A percentile compares a stretch with the other conserved stretches of the same genome.
Evolutionary conservation across 352 stramenopile genomes (phyloP).

Genomic region (Globisporangium uncinulatum): DNA sequence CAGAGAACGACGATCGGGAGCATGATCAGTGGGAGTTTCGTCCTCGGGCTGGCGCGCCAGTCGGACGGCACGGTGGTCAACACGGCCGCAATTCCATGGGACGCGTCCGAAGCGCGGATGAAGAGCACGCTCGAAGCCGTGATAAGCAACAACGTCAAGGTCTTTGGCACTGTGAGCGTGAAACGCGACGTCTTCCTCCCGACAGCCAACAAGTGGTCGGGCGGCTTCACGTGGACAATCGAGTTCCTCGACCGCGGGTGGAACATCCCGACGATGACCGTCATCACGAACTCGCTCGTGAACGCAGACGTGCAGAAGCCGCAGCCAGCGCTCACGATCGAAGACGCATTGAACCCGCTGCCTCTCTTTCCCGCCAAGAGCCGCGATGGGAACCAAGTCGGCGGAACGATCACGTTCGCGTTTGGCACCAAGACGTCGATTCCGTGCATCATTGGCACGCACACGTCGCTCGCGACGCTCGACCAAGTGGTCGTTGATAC

Average conservation of each 20-base stretch:
- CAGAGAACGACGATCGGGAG: constrained; percentile 40
- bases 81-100: constrained; percentile 56
- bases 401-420: constrained; percentile 67
- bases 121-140: constrained; percentile 50
- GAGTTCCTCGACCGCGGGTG: constrained; percentile 83
- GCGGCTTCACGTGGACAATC: constrained; percentile 92
- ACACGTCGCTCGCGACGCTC: constrained; percentile 29
- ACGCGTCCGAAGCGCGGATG: constrained; percentile 59
- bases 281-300: constrained; percentile 15
- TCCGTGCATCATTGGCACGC: constrained; percentile 31
- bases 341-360: constrained; percentile 36
- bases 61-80: constrained; percentile 16
- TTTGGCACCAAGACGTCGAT: constrained; percentile 32
- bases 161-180: constrained; percentile 87
- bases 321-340: constrained; percentile 25
- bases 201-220: constrained; percentile 87
- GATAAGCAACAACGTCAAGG: constrained; percentile 31
- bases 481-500: constrained; percentile 28
- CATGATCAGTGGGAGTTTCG: constrained; percentile 66
- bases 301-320: constrained; percentile 20
- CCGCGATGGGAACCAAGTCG: constrained; percentile 89
- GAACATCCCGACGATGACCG: constrained; percentile 81
- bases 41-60: constrained; percentile 39
- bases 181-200: constrained; percentile 76
- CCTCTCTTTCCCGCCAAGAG: constrained; percentile 55